A percentile compares a stretch with the other conserved stretches of the same genome.
phyloP scores from a whole-genome alignment of 2,329 filamentous ascomycete species.

The Penicillium corylophilum region DNA sequence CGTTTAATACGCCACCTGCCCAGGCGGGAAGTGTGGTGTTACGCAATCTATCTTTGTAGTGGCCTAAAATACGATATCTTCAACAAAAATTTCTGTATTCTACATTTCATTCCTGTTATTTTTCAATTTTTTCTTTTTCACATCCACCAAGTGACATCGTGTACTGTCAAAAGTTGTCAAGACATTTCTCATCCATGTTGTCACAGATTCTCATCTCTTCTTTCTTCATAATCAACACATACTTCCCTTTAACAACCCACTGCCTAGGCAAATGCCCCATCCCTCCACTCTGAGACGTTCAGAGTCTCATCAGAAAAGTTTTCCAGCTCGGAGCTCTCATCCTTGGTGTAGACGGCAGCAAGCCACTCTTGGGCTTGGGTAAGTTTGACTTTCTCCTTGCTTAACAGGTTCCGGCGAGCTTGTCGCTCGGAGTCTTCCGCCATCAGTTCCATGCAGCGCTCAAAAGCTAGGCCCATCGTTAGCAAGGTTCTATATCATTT shows the following conservation, averaged over 20 bases:
- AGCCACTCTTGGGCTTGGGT: slow-evolving; percentile 36
- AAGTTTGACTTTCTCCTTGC: slow-evolving; percentile 36
- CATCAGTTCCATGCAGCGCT: slow-evolving; percentile 39
- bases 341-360: slow-evolving; percentile 1
- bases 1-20: too few species aligned
- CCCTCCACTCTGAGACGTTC: neutral
- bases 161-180: neutral
- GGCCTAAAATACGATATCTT: too few species aligned
- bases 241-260: neutral
- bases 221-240: neutral
- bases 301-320: neutral
- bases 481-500: neutral
- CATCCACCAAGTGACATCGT: neutral
- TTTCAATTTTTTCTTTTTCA: neutral
- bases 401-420: slow-evolving; percentile 28
- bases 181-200: neutral
- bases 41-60: too few species aligned
- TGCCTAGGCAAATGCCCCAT: neutral
- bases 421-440: slow-evolving; percentile 38
- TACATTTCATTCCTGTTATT: neutral
- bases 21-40: too few species aligned
- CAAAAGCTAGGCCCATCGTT: slow-evolving; percentile 25
- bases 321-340: slow-evolving; percentile 3
- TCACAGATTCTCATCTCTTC: neutral
- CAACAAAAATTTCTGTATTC: neutral